phyloP scores from a whole-genome alignment of 2,329 filamentous ascomycete species.

The Daldinia sp. region DNA sequence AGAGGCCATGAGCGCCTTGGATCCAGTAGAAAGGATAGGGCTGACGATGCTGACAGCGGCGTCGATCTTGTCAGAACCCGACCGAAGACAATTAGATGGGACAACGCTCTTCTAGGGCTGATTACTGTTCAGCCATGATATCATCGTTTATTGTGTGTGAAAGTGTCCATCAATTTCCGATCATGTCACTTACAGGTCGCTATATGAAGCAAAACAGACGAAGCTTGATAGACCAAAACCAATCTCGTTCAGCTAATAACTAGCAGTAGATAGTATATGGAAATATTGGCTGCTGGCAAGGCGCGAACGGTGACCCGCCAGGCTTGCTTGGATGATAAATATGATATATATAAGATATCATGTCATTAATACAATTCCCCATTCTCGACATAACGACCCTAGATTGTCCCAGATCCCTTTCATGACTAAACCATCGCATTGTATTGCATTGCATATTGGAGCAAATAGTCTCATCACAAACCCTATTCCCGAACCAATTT shows the following conservation, averaged over 20 bases:
- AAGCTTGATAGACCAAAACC: neutral
- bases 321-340: neutral
- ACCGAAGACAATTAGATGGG: neutral
- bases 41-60: conserved; percentile 33
- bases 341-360: conserved; percentile 6
- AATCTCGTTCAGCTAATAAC: neutral
- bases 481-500: neutral
- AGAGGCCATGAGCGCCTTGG: neutral
- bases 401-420: neutral
- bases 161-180: neutral
- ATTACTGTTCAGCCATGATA: neutral
- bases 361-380: conserved; percentile 10
- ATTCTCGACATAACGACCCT: neutral
- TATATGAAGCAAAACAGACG: neutral
- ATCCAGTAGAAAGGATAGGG: conserved; percentile 20
- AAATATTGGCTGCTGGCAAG: neutral
- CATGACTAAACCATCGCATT: neutral
- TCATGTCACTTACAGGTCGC: neutral
- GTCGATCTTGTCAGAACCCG: neutral
- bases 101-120: neutral
- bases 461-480: conserved; percentile 2
- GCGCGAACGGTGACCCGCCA: neutral
- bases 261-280: neutral
- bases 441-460: neutral
- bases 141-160: neutral